Evolutionary conservation across 2,329 filamentous ascomycete species (phyloP), one percentile per base, ranked within the genome.

Genomic region (Trichothecium roseum): DNA sequence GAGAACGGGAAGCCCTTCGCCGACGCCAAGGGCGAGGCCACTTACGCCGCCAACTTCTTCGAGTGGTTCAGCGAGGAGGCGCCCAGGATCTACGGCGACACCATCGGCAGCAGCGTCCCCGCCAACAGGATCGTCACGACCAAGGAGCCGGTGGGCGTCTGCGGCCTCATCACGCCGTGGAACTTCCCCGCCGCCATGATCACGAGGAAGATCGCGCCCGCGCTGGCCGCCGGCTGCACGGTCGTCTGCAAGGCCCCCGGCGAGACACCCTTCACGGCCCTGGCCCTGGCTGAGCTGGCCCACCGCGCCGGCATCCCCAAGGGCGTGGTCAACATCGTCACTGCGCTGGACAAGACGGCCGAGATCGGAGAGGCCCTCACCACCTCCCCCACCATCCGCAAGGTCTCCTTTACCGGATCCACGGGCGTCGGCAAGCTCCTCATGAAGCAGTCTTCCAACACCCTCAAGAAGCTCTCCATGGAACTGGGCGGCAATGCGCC

Each of bases 401-500:
- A 96, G 60, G 73, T 96, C 30, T 94, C 86, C 12, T 98, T 98
- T 58, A 96, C 91, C 1, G 91, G 91, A 34, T 95, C 62, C 16
- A 82, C 78, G 1, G 59, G 53, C 30, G 76, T 82, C 27, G 78
- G 78, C 22, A 81, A 80, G 55, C 67, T 81, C 6, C 74, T 98
- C 37, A 94, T 95, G 87, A 83, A 84, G 64, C 88, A 95, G 60
- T 81, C 82, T 9, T 76, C 87, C 0, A 72, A 74, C 28, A 94
- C 87, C 0, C 64, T 95, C 46, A 96, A 96, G 72, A 73, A 78
- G 45, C 55, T 79, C 28, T 91, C 84, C 1, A 83, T 94, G 56
- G 89, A 96, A 56, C 80, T 96, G 2, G 89, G 89, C 37, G 91
- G 89, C 32, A 96, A 96, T 56, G 84, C 89, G 0, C 89, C 89